Evolutionary conservation across 805 yeast genomes (phyloP), one percentile per base, ranked within the genome.

Genomic region (Monosporozyma unispora): DNA sequence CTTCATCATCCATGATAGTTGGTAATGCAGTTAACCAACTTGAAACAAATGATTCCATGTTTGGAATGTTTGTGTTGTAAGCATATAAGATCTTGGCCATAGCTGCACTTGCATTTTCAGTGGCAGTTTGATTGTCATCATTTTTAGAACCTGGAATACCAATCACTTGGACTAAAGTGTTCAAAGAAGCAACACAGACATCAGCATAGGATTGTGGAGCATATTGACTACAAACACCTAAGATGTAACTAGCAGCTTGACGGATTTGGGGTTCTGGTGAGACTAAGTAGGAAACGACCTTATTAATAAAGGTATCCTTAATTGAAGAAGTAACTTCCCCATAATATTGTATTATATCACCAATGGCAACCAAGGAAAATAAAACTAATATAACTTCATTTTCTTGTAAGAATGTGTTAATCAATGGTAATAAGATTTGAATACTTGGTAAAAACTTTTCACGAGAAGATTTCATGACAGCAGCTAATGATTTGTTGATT

Each of bases 1-100:
- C 95, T 56, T 86, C 93, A 40, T 81, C 84, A 64, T 93, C 97
- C 57, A 80, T 84, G 21, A 81, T 68, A 40, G 91, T 77, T 21
- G 98, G 99, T 56, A 93, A 77, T 10, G 87, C 76, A 53, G 76
- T 75, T 48, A 93, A 71, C 98, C 98, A 93, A 52, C 77, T 83
- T 28, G 74, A 76, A 45, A 87, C 70, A 23, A 86, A 77, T 23
- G 76, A 72, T 54, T 84, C 79, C 50, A 80, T 68, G 61, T 81
- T 78, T 28, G 89, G 82, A 46, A 87, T 72, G 46, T 63, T 64
- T 4, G 74, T 58, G n/a, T 83, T 81, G 57, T 75, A 81, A 14
- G 79, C 68, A 53, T 82, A 85, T 52, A 90, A 74, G 9, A 91
- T 79, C 64, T 87, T 87, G 33, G 97, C 91, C 54, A 93, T 82